Evolutionary conservation across 2,329 filamentous ascomycete species (phyloP), one percentile per base, ranked within the genome.

Genomic region (Neopestalotiopsis sp.): DNA sequence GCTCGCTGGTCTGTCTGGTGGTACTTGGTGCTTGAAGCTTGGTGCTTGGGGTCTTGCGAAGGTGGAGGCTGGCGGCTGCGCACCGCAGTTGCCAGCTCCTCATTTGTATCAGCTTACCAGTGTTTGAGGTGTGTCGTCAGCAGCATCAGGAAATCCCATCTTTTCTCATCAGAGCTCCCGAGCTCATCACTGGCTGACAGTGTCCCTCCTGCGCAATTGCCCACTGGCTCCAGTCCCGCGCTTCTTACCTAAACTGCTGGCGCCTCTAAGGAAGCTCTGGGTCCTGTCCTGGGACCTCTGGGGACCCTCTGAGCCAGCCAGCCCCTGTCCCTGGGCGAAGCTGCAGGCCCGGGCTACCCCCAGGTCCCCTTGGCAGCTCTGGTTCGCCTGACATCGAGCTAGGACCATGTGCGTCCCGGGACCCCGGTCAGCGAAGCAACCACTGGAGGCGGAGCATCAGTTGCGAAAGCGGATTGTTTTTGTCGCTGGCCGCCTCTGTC

Each of bases 371-470:
- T 17, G n/a, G 45, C 45, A 53, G 17, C 17, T 53, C 17, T 53
- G 45, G 45, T 53, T 53, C 45, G 17, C 17, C 45, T n/a, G 45
- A 20, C 45, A 20, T 53, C 17, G 45, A 53, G 45, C 45, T 17
- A 14, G 45, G 45, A n/a, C 45, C 45, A 53, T 53, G 45, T 53
- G 34, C 34, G 34, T 38, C 34, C 17, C 45, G 5, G n/a, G 45
- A 17, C 7, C 45, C 45, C 45, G 17, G 45, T 6, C n/a, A 14
- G 17, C 45, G 17, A 53, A 53, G 45, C 45, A 53, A 53, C 45
- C 45, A 53, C 45, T 53, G 45, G 45, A 53, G 45, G 45, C 45
- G 45, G 45, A 53, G 45, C 45, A 53, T n/a, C n/a, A 20, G 45
- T n/a, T 53, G 45, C 34, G 45, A 20, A 53, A 20, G 45, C 45